These are phyloP conservation scores for Albatrellus sp. DNA, from an alignment of 1,284 basidiomycete genomes.

Conservation along the genomic window DNA sequence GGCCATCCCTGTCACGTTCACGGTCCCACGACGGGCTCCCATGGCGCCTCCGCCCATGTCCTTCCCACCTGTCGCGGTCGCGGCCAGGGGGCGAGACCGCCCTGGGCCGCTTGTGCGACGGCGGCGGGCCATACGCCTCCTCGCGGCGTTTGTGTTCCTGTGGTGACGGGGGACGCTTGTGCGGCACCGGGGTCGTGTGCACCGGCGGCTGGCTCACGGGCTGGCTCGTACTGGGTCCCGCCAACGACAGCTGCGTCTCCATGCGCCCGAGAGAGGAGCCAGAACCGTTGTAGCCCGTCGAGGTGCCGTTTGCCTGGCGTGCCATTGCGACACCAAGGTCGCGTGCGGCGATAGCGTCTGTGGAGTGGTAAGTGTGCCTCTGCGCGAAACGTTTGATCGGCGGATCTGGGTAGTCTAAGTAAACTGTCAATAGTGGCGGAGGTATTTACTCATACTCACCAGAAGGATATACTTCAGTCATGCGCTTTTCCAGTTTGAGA, in stretches of 20 bases:
- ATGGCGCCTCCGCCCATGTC: slow-evolving; percentile 28
- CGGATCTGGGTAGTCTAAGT: slow-evolving; percentile 43
- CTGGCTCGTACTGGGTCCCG: slow-evolving; percentile 11
- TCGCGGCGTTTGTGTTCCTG: slow-evolving; percentile 30
- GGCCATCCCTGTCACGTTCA: slow-evolving; percentile 27
- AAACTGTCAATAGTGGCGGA: neutral
- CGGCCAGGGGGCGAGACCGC: slow-evolving; percentile 38
- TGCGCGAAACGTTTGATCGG: slow-evolving; percentile 88
- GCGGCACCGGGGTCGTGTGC: slow-evolving; percentile 5
- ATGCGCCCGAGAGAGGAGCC: slow-evolving; percentile 27
- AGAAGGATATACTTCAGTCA: slow-evolving; percentile 78
- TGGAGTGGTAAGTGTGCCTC: slow-evolving; percentile 77
- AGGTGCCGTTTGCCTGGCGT: slow-evolving; percentile 13
- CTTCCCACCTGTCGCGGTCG: slow-evolving; percentile 37
- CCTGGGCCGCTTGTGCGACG: slow-evolving; percentile 38
- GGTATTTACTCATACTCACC: slow-evolving; percentile 30
- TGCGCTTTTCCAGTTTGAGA: slow-evolving; percentile 80
- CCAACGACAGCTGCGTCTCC: slow-evolving; percentile 35
- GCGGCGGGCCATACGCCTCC: slow-evolving; percentile 28
- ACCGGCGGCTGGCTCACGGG: slow-evolving; percentile 12
- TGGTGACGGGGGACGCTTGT: slow-evolving; percentile 39
- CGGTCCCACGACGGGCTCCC: slow-evolving; percentile 38
- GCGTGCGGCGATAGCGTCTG: slow-evolving; percentile 80
- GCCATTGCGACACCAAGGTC: slow-evolving; percentile 73
- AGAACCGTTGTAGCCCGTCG: slow-evolving; percentile 13